These are phyloP conservation scores for Aspergillus sp. DNA, from an alignment of 2,329 filamentous ascomycete genomes.

Conservation along the genomic window DNA sequence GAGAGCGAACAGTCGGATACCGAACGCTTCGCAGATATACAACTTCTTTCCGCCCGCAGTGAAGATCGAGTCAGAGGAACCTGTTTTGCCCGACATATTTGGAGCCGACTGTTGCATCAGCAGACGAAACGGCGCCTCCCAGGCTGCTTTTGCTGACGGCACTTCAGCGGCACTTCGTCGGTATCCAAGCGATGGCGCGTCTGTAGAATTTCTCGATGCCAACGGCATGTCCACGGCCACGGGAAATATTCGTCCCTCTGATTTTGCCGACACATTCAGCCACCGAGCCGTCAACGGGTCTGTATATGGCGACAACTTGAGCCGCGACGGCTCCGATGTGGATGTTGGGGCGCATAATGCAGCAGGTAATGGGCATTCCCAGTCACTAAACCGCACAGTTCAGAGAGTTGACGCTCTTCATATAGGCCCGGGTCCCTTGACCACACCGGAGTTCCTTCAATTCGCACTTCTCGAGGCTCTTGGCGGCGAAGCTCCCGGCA, in stretches of 20 bases:
- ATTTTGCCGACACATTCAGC: slow-evolving; percentile 21
- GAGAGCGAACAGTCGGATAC: slow-evolving; percentile 26
- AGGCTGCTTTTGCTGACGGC: neutral
- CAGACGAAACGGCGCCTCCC: neutral
- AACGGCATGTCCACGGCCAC: neutral
- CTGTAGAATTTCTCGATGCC: neutral
- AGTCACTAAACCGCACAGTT: slow-evolving; percentile 6
- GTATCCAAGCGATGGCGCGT: neutral
- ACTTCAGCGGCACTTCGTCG: neutral
- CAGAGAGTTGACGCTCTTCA: slow-evolving; percentile 8
- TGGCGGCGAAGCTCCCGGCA: slow-evolving; percentile 22
- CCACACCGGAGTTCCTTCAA: slow-evolving; percentile 26
- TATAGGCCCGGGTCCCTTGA: slow-evolving; percentile 16
- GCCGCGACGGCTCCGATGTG: slow-evolving; percentile 17
- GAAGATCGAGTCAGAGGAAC: slow-evolving; percentile 23
- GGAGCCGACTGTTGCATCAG: slow-evolving; percentile 27
- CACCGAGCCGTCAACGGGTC: slow-evolving; percentile 25
- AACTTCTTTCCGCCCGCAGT: slow-evolving; percentile 28
- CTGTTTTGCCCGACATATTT: slow-evolving; percentile 33
- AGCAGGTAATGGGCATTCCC: neutral
- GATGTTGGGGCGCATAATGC: slow-evolving; percentile 13
- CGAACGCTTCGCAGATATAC: slow-evolving; percentile 33
- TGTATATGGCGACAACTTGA: slow-evolving; percentile 19
- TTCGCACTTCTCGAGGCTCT: slow-evolving; percentile 27
- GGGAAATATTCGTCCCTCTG: slow-evolving; percentile 10